phyloP scores from a whole-genome alignment of 495 filamentous ascomycete species.

The Cercophora samala region DNA sequence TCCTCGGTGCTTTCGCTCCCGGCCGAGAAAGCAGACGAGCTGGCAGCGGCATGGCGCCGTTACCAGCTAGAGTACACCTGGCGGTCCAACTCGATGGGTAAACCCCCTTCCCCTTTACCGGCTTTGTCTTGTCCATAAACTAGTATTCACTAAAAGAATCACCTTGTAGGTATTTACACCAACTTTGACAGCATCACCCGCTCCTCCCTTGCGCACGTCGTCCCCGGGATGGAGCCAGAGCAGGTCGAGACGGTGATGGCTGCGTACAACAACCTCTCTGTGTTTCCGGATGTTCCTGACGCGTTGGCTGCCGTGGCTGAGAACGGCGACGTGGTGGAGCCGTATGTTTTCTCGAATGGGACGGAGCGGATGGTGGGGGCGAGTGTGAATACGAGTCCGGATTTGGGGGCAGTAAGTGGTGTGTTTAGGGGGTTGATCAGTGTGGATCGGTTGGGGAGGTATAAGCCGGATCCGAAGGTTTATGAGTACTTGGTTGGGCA shows the following conservation, averaged over 20 bases:
- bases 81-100: background rate
- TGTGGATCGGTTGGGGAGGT: background rate
- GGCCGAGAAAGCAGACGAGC: slow-evolving; percentile 24
- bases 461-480: background rate
- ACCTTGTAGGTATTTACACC: background rate
- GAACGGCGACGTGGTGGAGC: background rate
- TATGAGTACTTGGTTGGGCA: background rate
- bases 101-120: no score
- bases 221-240: background rate
- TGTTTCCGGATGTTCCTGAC: background rate
- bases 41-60: background rate
- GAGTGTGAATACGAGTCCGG: background rate
- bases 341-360: background rate
- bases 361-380: background rate
- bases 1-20: background rate
- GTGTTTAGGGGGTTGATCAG: background rate
- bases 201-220: background rate
- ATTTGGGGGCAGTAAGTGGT: background rate
- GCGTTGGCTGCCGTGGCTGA: background rate
- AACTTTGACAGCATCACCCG: background rate
- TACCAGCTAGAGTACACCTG: background rate
- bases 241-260: background rate
- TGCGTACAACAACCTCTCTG: background rate
- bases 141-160: no score
- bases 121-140: no score